Base-by-base conservation (phyloP, 78 protist species). In the Ministeria vibrans region DNA sequence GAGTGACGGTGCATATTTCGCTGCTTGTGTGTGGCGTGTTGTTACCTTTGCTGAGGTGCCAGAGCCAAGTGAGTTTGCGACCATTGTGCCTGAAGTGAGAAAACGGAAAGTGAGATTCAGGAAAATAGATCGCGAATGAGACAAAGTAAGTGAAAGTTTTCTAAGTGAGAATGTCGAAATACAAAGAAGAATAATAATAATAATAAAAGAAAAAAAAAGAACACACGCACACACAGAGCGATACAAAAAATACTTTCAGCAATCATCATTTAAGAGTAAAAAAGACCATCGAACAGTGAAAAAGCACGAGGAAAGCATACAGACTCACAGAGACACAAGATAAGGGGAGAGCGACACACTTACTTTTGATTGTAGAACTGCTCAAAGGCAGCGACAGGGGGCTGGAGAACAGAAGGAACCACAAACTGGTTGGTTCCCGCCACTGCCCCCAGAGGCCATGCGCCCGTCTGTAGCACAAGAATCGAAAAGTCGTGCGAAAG, bases 381-480 rank as follows among this genome's bases (percentile, higher is more conserved):
- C 39, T 39, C 22, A 42, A 73, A 81, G 75, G 53, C 61, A 0
- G 53, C 13, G 45, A 81, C 38, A 9, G 36, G 0, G 1, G 39
- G 44, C 71, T 62, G 75, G 42, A 81, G 51, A 41, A 87, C 90
- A 39, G 72, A 63, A 27, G 92, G 93, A 5, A 75, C 32, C 39
- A 64, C 32, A 71, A 86, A 92, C 23, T 76, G 64, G 0, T 92
- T 83, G 20, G 83, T n/a, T 30, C 86, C 86, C 63, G n/a, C n/a
- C n/a, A n/a, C n/a, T n/a, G 86, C 80, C 49, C 9, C 18, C 1
- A 92, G 59, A 9, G 96, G 96, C 96, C 96, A 92, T 32, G 92
- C 44, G 28, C 86, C 89, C 32, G 91, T 86, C 20, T 88, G 74
- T 36, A 92, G 74, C 13, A 92, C 92, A 9, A 80, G 51, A n/a